Base-by-base conservation (phyloP, 2,329 filamentous ascomycete genomes). In the Gnomoniopsis smithogilvyi region DNA sequence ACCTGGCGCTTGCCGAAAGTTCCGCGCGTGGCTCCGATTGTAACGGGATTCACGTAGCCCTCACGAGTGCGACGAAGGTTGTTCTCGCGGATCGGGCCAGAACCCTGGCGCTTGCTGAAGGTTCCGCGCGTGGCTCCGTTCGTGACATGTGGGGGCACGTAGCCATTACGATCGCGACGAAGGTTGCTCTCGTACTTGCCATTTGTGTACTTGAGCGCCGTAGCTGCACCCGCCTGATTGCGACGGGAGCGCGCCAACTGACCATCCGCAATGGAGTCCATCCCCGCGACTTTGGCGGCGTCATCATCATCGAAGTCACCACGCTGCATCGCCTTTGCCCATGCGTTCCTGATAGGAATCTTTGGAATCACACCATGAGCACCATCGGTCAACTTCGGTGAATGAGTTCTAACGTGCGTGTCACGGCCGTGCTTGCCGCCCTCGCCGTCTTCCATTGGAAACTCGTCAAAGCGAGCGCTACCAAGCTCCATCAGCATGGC, bases 251-350 rank as follows among this genome's bases (percentile, higher is more conserved):
- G 67, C 46, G 68, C 64, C 41, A 69, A 55, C 30, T 68, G 58
- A 2, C 65, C 66, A 21, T 67, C 66, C 14, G 63, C 65, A 17
- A 72, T 66, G n/a, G 65, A 60, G 46, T 65, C 63, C 45, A 71
- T 63, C 24, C 62, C 65, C 8, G 61, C 59, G 33, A 71, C 70
- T 4, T 56, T 62, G 4, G 60, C 60, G 6, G 69, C 68, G 47
- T 73, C 72, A 1, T 66, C 65, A 45, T 73, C 72, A 2, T 73
- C 49, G 21, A 73, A 70, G 1, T 48, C 56, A 0, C 66, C 67
- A 2, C 51, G 41, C 0, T 58, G 45, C 1, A 67, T 65, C 6
- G 71, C 64, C n/a, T 50, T 33, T 14, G 26, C 46, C 33, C 48
- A 62, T 34, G 38, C 38, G 34, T 52, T 62, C 6, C 51, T 51